Conservation (phyloP, 164 flowering plant genomes). For the Vitis amurensis region DNA sequence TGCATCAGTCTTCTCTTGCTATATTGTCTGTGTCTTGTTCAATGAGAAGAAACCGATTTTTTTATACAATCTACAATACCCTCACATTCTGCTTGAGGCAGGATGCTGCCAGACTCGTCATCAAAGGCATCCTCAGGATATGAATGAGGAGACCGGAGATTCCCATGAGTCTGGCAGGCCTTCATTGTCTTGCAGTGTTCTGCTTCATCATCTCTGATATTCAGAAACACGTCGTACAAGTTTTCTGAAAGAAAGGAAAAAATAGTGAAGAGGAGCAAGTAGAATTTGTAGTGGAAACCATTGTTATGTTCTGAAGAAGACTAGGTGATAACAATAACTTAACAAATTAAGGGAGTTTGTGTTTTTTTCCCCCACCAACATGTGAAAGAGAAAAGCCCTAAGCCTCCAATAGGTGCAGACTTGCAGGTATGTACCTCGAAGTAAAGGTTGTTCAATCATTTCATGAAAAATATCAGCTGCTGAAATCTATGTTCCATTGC, state of each 20-base stretch:
- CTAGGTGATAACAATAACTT: too few species aligned
- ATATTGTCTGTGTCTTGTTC: slow-evolving; percentile 17
- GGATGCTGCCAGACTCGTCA: slow-evolving; percentile 43
- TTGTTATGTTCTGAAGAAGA: too few species aligned
- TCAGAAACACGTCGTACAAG: slow-evolving; percentile 81
- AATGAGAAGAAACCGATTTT: slow-evolving; percentile 52
- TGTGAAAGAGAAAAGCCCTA: too few species aligned
- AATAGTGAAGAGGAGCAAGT: neutral
- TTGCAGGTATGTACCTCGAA: too few species aligned
- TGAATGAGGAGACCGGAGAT: slow-evolving; percentile 87
- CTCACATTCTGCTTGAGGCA: slow-evolving; percentile 66
- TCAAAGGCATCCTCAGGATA: slow-evolving; percentile 31
- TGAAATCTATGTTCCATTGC: too few species aligned
- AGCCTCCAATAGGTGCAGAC: too few species aligned
- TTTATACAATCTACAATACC: slow-evolving; percentile 80
- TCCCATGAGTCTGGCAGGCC: slow-evolving; percentile 90
- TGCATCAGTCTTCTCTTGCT: neutral
- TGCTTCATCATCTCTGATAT: slow-evolving; percentile 93
- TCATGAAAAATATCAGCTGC: too few species aligned
- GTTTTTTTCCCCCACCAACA: too few species aligned
- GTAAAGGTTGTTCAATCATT: too few species aligned
- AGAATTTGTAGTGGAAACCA: neutral
- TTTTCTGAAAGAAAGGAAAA: slow-evolving; percentile 49
- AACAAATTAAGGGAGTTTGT: too few species aligned
- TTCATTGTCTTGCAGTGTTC: slow-evolving; percentile 99